phyloP scores from a whole-genome alignment of 345 rosid genomes.

The Bruguiera gymnorhiza region DNA sequence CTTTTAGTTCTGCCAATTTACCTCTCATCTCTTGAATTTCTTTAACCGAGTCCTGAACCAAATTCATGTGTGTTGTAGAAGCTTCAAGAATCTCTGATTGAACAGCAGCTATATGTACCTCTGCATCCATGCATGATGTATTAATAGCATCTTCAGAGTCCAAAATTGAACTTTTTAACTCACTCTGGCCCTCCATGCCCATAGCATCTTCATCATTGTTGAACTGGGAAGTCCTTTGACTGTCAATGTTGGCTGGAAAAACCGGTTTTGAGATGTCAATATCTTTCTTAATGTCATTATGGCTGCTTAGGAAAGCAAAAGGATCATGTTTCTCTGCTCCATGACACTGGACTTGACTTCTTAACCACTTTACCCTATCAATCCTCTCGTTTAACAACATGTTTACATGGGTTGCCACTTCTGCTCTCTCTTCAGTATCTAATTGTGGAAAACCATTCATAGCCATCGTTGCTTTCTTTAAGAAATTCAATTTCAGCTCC shows the following conservation, averaged over 20 bases:
- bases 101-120: constrained; percentile 24
- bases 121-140: constrained; percentile 27
- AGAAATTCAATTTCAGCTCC: constrained; percentile 67
- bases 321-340: constrained; percentile 47
- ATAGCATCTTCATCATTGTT: constrained; percentile 14
- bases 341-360: constrained; percentile 31
- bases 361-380: constrained; percentile 32
- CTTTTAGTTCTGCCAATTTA: constrained; percentile 27
- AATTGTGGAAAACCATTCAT: constrained; percentile 48
- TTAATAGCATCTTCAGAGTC: constrained; percentile 30
- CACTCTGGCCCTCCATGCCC: constrained; percentile 21
- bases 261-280: constrained; percentile 6
- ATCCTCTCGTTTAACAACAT: constrained; percentile 42
- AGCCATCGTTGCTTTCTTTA: constrained; percentile 66
- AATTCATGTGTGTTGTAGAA: constrained; percentile 20
- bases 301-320: constrained; percentile 43
- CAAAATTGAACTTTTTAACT: constrained; percentile 26
- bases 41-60: constrained; percentile 25
- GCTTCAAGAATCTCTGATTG: constrained; percentile 25
- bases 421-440: constrained; percentile 34
- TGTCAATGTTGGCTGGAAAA: constrained; percentile 12
- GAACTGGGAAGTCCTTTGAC: constrained; percentile 1
- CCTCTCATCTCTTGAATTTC: constrained; percentile 30
- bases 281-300: constrained; percentile 17
- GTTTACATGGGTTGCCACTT: constrained; percentile 34